Conservation (phyloP, 2,329 filamentous ascomycete genomes). For the Monosporascus sp. region DNA sequence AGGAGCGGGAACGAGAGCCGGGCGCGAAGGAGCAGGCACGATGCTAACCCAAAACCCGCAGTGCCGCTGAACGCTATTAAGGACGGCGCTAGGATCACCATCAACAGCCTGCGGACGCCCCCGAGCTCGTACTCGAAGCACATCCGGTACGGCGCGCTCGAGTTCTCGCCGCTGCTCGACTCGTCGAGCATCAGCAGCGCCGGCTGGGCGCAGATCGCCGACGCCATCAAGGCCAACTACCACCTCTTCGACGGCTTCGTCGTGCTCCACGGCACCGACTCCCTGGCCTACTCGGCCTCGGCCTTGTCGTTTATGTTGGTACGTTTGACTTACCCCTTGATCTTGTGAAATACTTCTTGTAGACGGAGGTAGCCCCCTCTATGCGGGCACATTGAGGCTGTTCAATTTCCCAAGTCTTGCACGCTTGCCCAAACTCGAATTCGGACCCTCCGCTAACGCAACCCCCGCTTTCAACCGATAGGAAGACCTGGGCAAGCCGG, state of each 20-base stretch:
- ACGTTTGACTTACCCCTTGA: not conserved
- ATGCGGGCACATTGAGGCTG: not conserved
- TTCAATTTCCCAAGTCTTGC: not conserved
- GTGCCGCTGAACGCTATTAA: constrained; percentile 47
- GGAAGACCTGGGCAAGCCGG: constrained; percentile 77
- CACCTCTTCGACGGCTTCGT: constrained; percentile 86
- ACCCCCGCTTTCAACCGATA: not conserved
- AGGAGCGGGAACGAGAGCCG: not conserved
- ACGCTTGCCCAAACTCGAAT: not conserved
- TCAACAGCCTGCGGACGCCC: constrained; percentile 73
- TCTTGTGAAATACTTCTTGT: too few relatives aligned
- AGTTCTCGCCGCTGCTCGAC: constrained; percentile 80
- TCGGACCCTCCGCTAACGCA: not conserved
- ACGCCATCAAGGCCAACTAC: constrained; percentile 78
- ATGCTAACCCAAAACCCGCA: constrained; percentile 14
- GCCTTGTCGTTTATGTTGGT: constrained; percentile 91
- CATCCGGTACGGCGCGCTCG: constrained; percentile 77
- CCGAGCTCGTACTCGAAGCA: constrained; percentile 74
- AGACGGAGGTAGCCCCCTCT: not conserved
- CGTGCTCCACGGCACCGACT: constrained; percentile 86
- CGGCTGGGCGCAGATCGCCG: constrained; percentile 81
- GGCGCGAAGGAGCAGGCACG: not conserved
- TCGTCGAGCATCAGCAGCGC: constrained; percentile 83
- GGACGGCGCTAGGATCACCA: constrained; percentile 41
- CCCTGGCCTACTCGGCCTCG: constrained; percentile 81